phyloP scores from a whole-genome alignment of 176 grass and related monocot genomes.

The Triticum turgidum region DNA sequence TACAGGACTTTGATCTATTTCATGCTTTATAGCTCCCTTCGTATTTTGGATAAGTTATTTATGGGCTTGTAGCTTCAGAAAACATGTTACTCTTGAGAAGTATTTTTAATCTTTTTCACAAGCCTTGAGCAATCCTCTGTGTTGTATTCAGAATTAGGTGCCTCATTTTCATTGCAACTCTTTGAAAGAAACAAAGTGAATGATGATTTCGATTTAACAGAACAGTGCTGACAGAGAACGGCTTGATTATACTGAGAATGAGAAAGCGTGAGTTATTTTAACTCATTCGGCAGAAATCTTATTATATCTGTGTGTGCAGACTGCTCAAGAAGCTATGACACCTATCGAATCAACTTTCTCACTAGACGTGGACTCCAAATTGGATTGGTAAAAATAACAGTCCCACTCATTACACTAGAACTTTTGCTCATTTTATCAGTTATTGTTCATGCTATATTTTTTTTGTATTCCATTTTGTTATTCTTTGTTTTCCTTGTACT shows the following conservation, averaged over 20 bases:
- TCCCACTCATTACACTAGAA: constrained; percentile 8
- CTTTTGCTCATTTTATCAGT: constrained; percentile 7
- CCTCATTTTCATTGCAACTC: neutral
- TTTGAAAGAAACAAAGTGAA: constrained; percentile 28
- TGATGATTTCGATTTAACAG: constrained; percentile 6
- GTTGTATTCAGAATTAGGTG: constrained; percentile 2
- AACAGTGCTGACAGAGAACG: neutral
- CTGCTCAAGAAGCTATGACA: constrained; percentile 97
- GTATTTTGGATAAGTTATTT: constrained; percentile 1
- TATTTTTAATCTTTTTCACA: neutral
- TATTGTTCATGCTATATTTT: neutral
- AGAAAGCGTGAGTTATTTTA: constrained; percentile 1
- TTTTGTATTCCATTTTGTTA: neutral
- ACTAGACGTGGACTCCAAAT: constrained; percentile 96
- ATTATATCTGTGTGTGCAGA: constrained; percentile 54
- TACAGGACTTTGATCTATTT: neutral
- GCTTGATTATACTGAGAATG: neutral
- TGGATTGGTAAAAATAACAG: constrained; percentile 80
- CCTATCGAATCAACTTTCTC: constrained; percentile 99
- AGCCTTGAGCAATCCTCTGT: constrained; percentile 1
- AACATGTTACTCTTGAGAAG: neutral
- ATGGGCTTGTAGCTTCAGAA: neutral
- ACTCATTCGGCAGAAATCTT: constrained; percentile 14
- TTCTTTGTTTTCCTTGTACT: neutral
- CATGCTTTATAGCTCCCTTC: neutral